Base-by-base conservation (phyloP, 2,329 filamentous ascomycete species). In the Endoconidiophora laricicola region DNA sequence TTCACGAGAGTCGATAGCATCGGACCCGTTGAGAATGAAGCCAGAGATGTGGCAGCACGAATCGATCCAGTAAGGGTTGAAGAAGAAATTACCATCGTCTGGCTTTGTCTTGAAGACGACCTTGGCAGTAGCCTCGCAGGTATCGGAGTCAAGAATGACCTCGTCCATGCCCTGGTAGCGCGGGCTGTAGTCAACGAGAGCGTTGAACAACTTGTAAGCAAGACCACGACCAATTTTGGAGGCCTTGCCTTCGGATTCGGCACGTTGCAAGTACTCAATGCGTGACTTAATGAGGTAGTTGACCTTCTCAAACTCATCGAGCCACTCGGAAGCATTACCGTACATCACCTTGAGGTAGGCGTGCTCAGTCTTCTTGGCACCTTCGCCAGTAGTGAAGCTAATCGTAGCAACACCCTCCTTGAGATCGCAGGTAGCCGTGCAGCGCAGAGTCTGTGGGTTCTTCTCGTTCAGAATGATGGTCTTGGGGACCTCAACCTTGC, bases 151-250 rank as follows among this genome's bases (percentile, higher is more conserved):
- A 2, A 79, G 64, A 36, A 78, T 68, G 5, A 79, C 73, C 49
- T 76, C 72, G 38, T 77, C 68, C 64, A 79, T 78, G 22, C 74
- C 76, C 48, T 66, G 67, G 59, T 74, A 80, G 37, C 66, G 66
- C 6, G 59, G 61, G 14, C 68, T 65, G 54, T 78, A 80, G 57
- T 78, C 72, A 4, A 79, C 76, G 0, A 79, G 62, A 40, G 72
- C 69, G 9, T 62, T 58, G 57, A 77, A 76, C 1, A 77, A 72
- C 65, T 87, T 88, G 72, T 91, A 91, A 12, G 81, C 80, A 66
- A 87, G 76, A 33, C 81, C 81, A 23, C 81, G 78, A 46, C 81
- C 75, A 54, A 87, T 74, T 65, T 83, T 82, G 61, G 83, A 81
- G 24, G 81, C 81, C 50, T 74, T 72, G 38, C 82, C 82, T 33